Percentiles rank a stretch among this genome's conserved stretches.
These are phyloP conservation scores for Goniomonas avonlea DNA, from an alignment of 78 protist species.

Conservation along the genomic window DNA sequence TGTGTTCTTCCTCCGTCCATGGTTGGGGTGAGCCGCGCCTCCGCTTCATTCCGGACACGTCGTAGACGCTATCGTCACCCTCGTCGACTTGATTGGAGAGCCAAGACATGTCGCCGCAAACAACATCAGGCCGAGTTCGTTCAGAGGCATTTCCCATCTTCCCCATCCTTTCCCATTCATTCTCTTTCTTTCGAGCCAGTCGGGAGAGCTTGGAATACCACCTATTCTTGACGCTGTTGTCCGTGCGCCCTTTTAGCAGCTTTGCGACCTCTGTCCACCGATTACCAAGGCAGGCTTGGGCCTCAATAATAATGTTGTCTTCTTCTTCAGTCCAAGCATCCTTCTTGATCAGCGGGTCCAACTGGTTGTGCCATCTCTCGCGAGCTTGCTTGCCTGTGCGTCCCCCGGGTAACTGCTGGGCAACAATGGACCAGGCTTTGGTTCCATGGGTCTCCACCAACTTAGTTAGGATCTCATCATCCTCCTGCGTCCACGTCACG, in stretches of 20 bases:
- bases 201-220: slow-evolving; percentile 1
- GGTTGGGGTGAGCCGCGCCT: too few species aligned
- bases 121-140: too few species aligned
- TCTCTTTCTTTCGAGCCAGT: too few species aligned
- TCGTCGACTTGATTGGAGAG: too few species aligned
- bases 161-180: too few species aligned
- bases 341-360: slow-evolving; percentile 63
- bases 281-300: not conserved
- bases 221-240: slow-evolving; percentile 6
- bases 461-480: not conserved
- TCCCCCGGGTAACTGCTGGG: not conserved
- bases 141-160: too few species aligned
- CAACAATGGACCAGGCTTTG: not conserved
- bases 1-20: too few species aligned
- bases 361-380: slow-evolving; percentile 77
- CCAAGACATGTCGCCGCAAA: too few species aligned
- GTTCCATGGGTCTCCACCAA: not conserved
- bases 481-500: slow-evolving; percentile 8
- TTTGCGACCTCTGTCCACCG: slow-evolving; percentile 14
- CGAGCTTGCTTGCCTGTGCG: slow-evolving; percentile 47
- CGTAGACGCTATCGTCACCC: too few species aligned
- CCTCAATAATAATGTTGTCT: slow-evolving; percentile 53
- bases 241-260: slow-evolving; percentile 13
- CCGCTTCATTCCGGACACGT: too few species aligned
- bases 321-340: slow-evolving; percentile 73